Percentiles rank a stretch among this genome's conserved stretches.
Conservation (phyloP, 495 filamentous ascomycete species). For the Tuber brumale region DNA sequence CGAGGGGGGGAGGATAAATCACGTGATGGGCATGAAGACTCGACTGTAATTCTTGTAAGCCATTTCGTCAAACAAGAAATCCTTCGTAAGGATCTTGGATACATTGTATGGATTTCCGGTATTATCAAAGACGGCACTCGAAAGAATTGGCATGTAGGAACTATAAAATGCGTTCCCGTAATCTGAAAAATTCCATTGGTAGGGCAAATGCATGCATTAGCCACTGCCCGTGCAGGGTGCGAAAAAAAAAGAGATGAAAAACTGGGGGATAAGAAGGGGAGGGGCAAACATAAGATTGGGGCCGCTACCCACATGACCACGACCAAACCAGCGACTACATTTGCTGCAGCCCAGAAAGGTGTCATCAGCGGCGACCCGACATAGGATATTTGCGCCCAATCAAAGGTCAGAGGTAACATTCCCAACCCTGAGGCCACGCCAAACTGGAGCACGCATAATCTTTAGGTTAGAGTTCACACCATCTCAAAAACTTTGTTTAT, state of each 20-base stretch:
- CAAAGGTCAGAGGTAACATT: conserved; percentile 81
- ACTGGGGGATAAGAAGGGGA: not conserved
- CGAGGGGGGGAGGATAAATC: conserved; percentile 30
- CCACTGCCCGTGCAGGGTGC: not conserved
- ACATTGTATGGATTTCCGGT: conserved; percentile 70
- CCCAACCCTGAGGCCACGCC: conserved; percentile 79
- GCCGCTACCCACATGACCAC: conserved; percentile 86
- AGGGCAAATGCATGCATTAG: not conserved
- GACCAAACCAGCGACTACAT: conserved; percentile 76
- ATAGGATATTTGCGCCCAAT: conserved; percentile 90
- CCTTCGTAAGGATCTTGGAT: conserved; percentile 61
- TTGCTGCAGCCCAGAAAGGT: conserved; percentile 86
- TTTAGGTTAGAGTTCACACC: conserved; percentile 10
- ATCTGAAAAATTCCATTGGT: conserved; percentile 42
- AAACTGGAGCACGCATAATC: conserved; percentile 46
- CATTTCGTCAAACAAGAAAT: conserved; percentile 63
- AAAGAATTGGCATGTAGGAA: conserved; percentile 73
- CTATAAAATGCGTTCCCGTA: conserved; percentile 71
- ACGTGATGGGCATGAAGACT: conserved; percentile 73
- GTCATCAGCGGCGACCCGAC: conserved; percentile 80
- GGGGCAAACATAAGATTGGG: conserved; percentile 57
- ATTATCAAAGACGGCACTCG: conserved; percentile 73
- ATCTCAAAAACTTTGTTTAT: not conserved
- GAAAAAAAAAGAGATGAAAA: not conserved
- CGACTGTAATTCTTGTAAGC: conserved; percentile 70